Conservation (phyloP, 306 rosid species). For the Castanospermum australe region DNA sequence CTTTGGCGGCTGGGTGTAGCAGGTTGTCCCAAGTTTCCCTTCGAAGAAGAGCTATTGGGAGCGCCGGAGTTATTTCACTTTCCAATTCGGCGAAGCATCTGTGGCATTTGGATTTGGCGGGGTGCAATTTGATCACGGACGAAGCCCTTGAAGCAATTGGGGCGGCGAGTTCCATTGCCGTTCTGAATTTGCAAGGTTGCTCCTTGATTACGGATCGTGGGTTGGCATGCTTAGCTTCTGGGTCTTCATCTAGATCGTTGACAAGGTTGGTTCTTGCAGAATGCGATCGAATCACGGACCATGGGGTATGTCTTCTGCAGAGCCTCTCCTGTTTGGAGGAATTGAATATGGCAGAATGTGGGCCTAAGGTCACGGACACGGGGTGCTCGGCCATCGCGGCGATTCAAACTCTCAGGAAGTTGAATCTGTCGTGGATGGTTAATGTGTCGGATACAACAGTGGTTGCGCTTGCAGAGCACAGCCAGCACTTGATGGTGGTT, state of each 20-base stretch:
- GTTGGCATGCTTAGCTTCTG: conserved; percentile 14
- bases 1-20: conserved; percentile 15
- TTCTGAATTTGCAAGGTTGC: conserved; percentile 33
- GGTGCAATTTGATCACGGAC: conserved; percentile 14
- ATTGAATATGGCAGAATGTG: conserved; percentile 35
- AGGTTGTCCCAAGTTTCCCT: conserved; percentile 12
- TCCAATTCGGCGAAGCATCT: not conserved
- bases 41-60: conserved; percentile 19
- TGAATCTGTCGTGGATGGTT: conserved; percentile 28
- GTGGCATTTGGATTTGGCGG: conserved; percentile 28
- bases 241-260: conserved; percentile 23
- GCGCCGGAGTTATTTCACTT: conserved; percentile 4
- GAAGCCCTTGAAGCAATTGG: conserved; percentile 27
- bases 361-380: conserved; percentile 31
- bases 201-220: conserved; percentile 27
- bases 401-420: conserved; percentile 1
- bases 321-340: conserved; percentile 25
- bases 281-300: conserved; percentile 33
- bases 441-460: conserved; percentile 27
- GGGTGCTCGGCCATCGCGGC: conserved; percentile 18
- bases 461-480: conserved; percentile 26
- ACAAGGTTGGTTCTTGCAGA: conserved; percentile 12
- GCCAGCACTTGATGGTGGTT: not conserved
- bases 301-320: conserved; percentile 22
- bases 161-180: not conserved